Evolutionary conservation across 2,329 filamentous ascomycete genomes (phyloP).

Genomic region (Fusarium nelsonii): DNA sequence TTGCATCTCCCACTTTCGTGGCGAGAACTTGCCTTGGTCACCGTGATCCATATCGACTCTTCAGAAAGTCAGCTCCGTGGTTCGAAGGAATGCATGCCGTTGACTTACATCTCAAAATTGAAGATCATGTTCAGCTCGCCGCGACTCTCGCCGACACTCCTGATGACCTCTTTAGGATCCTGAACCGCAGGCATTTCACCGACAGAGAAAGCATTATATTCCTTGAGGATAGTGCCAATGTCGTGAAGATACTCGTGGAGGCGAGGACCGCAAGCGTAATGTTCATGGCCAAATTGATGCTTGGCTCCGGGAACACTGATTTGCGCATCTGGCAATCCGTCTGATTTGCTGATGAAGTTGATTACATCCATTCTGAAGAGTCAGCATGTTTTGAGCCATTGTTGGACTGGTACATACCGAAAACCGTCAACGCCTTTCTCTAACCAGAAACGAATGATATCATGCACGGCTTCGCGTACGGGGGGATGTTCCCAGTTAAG

Average conservation of each 20-base stretch:
- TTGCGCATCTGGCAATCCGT: slow-evolving; percentile 66
- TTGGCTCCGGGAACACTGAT: slow-evolving; percentile 54
- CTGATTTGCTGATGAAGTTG: slow-evolving; percentile 73
- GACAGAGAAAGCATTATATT: slow-evolving; percentile 71
- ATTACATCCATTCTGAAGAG: slow-evolving; percentile 68
- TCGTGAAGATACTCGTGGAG: slow-evolving; percentile 73
- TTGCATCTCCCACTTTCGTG: slow-evolving; percentile 28
- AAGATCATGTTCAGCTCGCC: slow-evolving; percentile 73
- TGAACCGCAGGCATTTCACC: slow-evolving; percentile 72
- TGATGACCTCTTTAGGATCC: slow-evolving; percentile 64
- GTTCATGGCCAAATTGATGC: slow-evolving; percentile 58
- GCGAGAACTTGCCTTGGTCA: slow-evolving; percentile 51
- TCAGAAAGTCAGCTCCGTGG: not conserved
- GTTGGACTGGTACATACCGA: slow-evolving; percentile 49
- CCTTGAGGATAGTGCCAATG: slow-evolving; percentile 67
- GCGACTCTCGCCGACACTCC: slow-evolving; percentile 63
- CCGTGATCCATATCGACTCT: slow-evolving; percentile 66
- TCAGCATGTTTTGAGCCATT: not conserved
- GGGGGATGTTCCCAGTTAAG: slow-evolving; percentile 81
- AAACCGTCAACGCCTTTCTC: slow-evolving; percentile 76
- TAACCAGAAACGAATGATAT: slow-evolving; percentile 75
- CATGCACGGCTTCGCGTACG: slow-evolving; percentile 74
- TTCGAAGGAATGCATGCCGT: fast-evolving
- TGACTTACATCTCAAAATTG: slow-evolving; percentile 63
- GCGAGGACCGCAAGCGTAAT: slow-evolving; percentile 69